These are phyloP conservation scores for Amanita inopinata DNA, from an alignment of 768 basidiomycete species.

Conservation along the genomic window DNA sequence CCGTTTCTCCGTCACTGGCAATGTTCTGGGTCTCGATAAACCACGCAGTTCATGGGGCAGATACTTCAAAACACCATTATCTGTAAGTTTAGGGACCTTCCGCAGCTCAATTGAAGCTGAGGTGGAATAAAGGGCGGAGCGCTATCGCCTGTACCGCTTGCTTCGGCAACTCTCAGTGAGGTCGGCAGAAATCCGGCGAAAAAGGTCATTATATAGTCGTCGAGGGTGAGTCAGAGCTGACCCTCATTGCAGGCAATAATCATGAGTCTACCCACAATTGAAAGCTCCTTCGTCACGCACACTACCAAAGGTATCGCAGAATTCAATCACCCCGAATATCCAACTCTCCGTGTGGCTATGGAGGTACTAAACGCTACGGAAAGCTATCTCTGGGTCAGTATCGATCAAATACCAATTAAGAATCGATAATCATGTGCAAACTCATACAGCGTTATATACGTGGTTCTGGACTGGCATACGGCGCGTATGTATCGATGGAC, in stretches of 20 bases:
- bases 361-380: constrained; percentile 91
- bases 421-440: constrained; percentile 9
- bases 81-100: constrained; percentile 31
- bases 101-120: background rate
- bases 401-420: background rate
- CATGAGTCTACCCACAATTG: constrained; percentile 87
- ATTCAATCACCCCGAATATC: constrained; percentile 74
- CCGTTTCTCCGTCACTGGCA: constrained; percentile 86
- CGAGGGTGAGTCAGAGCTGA: too few species aligned
- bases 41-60: constrained; percentile 71
- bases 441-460: constrained; percentile 70
- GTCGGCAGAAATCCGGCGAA: constrained; percentile 65
- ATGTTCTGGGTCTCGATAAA: constrained; percentile 56
- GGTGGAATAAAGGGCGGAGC: constrained; percentile 34
- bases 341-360: constrained; percentile 75
- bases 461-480: constrained; percentile 91
- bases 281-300: constrained; percentile 81
- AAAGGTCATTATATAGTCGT: constrained; percentile 50
- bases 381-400: constrained; percentile 81
- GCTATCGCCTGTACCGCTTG: constrained; percentile 57
- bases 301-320: constrained; percentile 72
- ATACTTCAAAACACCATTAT: constrained; percentile 52
- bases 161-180: constrained; percentile 59
- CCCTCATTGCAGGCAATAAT: constrained; percentile 53
- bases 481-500: constrained; percentile 69